phyloP scores from a whole-genome alignment of 306 rosid genomes.

The Arachis hypogaea region DNA sequence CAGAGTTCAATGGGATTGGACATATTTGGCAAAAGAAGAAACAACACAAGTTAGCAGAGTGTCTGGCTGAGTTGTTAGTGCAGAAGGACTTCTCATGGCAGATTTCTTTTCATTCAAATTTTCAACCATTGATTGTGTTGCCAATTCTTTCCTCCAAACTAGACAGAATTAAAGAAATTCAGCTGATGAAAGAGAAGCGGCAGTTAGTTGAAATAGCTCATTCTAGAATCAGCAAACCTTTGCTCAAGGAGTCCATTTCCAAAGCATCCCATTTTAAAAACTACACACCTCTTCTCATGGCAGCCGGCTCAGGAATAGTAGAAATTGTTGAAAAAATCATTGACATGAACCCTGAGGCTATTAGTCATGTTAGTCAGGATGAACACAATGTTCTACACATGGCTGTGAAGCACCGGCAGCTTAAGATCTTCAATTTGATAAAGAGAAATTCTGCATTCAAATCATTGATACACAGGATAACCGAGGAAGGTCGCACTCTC shows the following conservation, averaged over 20 bases:
- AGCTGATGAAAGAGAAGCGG: slow-evolving; percentile 9
- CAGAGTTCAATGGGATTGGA: slow-evolving; percentile 22
- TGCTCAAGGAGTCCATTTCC: not conserved
- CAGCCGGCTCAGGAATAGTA: slow-evolving; percentile 39
- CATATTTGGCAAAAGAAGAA: slow-evolving; percentile 20
- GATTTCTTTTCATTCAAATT: slow-evolving; percentile 19
- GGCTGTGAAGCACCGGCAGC: slow-evolving; percentile 39
- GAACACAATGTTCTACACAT: slow-evolving; percentile 36
- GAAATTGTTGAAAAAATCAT: slow-evolving; percentile 37
- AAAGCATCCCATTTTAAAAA: not conserved
- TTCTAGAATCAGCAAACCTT: slow-evolving; percentile 2
- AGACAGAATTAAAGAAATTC: slow-evolving; percentile 25
- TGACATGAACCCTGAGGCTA: slow-evolving; percentile 24
- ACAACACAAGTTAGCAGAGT: slow-evolving; percentile 16
- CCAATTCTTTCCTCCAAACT: slow-evolving; percentile 25
- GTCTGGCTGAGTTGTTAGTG: slow-evolving; percentile 24
- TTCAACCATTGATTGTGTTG: slow-evolving; percentile 22
- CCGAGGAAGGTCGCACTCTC: slow-evolving; percentile 1
- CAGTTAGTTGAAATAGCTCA: not conserved
- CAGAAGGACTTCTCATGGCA: slow-evolving; percentile 31
- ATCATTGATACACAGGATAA: slow-evolving; percentile 9
- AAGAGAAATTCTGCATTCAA: not conserved
- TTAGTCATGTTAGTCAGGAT: not conserved
- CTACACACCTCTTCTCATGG: slow-evolving; percentile 36
- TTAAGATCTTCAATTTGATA: slow-evolving; percentile 12